A percentile compares a stretch with the other conserved stretches of the same genome.
Evolutionary conservation across 1,284 basidiomycete species (phyloP).

Genomic region (Tylopilus sp.): DNA sequence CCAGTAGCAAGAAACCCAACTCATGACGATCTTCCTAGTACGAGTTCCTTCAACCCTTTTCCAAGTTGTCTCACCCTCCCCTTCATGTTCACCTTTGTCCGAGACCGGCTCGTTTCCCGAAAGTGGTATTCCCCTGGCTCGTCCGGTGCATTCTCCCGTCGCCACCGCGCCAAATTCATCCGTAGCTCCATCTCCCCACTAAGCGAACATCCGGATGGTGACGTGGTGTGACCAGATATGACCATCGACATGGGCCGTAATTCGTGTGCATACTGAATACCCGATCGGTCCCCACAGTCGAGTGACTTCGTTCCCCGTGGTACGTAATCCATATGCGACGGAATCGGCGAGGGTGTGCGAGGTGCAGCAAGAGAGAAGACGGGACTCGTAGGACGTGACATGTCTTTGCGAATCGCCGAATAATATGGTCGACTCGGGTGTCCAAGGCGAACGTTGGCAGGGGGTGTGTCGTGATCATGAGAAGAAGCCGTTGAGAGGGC

Average conservation of each 20-base stretch:
- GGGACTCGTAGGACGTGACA: conserved; percentile 55
- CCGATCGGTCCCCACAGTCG: conserved; percentile 42
- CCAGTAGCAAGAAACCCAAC: too few species aligned
- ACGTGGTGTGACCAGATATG: conserved; percentile 32
- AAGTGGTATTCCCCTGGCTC: conserved; percentile 43
- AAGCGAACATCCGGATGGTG: conserved; percentile 60
- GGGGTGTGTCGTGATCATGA: conserved; percentile 36
- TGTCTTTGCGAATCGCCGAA: conserved; percentile 70
- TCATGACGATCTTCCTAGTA: conserved; percentile 41
- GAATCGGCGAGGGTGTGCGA: conserved; percentile 39
- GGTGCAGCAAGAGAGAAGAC: conserved; percentile 34
- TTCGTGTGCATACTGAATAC: conserved; percentile 26
- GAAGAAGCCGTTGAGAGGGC: conserved; percentile 31
- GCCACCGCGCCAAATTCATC: conserved; percentile 63
- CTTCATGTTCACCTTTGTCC: conserved; percentile 39
- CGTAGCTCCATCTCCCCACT: conserved; percentile 70
- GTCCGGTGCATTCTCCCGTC: conserved; percentile 42
- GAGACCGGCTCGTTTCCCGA: conserved; percentile 38
- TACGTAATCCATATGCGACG: conserved; percentile 37
- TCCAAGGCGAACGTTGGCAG: conserved; percentile 53
- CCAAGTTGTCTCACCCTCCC: conserved; percentile 54
- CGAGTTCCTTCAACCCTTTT: conserved; percentile 54
- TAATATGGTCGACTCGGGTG: conserved; percentile 70
- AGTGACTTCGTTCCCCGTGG: conserved; percentile 44
- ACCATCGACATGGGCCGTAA: conserved; percentile 48